Percentiles rank a stretch among this genome's conserved stretches.
These are phyloP conservation scores for Sequoia sempervirens DNA, from an alignment of 75 land plant species.

Conservation along the genomic window DNA sequence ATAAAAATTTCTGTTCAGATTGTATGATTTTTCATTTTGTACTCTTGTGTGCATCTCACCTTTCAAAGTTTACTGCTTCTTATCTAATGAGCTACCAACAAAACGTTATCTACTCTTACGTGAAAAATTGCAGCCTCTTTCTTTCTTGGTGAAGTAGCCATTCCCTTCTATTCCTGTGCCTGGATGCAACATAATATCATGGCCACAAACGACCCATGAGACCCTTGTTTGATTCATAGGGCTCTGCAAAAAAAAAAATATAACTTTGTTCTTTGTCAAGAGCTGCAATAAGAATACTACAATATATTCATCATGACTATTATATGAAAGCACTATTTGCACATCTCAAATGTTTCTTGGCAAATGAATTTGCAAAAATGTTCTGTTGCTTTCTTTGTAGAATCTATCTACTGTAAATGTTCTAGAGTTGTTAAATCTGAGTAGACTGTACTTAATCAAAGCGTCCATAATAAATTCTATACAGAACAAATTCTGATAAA, in stretches of 20 bases:
- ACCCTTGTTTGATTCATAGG: neutral
- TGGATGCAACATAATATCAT: neutral
- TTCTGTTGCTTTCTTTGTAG: neutral
- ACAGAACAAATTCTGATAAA: neutral
- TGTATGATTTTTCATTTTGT: too few species aligned
- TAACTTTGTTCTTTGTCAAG: neutral
- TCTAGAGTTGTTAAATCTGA: neutral
- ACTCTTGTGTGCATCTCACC: too few species aligned
- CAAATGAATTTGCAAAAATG: neutral
- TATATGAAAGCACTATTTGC: neutral
- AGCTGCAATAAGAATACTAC: neutral
- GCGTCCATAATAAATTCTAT: neutral
- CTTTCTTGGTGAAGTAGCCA: neutral
- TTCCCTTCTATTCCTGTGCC: neutral
- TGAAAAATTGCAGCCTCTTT: too few species aligned
- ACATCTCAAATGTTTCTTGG: neutral
- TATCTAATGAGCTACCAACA: too few species aligned
- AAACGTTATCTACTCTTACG: too few species aligned
- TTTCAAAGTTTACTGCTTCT: too few species aligned
- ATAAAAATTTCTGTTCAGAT: too few species aligned
- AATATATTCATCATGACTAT: neutral
- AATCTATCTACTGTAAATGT: neutral
- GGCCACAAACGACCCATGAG: neutral
- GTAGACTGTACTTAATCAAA: neutral
- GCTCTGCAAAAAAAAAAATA: neutral